phyloP scores from a whole-genome alignment of 305 asterid genomes.

The Rubia balearica region DNA sequence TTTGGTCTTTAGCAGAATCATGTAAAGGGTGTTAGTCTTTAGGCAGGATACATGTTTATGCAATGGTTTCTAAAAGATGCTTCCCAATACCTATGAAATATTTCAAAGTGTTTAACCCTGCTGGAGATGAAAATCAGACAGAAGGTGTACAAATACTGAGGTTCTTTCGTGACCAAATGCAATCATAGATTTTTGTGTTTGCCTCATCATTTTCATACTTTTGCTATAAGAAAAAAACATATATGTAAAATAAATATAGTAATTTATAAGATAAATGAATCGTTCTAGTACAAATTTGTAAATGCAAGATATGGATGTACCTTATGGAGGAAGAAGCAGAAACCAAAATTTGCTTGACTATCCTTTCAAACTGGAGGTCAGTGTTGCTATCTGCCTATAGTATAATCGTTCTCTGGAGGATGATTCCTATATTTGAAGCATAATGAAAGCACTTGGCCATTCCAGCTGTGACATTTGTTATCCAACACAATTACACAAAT shows the following conservation, averaged over 20 bases:
- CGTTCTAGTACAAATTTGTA: background rate
- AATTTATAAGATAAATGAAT: background rate
- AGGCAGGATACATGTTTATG: background rate
- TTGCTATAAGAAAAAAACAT: background rate
- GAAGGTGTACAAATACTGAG: background rate
- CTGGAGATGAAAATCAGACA: slow-evolving; percentile 13
- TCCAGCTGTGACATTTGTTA: background rate
- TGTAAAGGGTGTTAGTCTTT: slow-evolving; percentile 13
- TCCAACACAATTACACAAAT: background rate
- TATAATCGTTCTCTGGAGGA: background rate
- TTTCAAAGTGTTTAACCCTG: background rate
- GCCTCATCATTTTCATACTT: background rate
- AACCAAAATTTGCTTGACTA: background rate
- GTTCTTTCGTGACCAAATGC: background rate
- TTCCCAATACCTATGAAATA: slow-evolving; percentile 1
- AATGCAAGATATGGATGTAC: no score
- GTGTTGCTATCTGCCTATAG: background rate
- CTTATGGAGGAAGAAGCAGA: background rate
- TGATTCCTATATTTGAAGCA: background rate
- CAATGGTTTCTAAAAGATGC: slow-evolving; percentile 10
- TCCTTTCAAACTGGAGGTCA: background rate
- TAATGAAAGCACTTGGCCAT: background rate
- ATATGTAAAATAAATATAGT: no score
- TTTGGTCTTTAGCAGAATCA: slow-evolving; percentile 6
- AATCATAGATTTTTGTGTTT: background rate